Percentiles rank a stretch among this genome's conserved stretches.
These are phyloP conservation scores for Daldinia decipiens DNA, from an alignment of 495 filamentous ascomycete species.

Conservation along the genomic window DNA sequence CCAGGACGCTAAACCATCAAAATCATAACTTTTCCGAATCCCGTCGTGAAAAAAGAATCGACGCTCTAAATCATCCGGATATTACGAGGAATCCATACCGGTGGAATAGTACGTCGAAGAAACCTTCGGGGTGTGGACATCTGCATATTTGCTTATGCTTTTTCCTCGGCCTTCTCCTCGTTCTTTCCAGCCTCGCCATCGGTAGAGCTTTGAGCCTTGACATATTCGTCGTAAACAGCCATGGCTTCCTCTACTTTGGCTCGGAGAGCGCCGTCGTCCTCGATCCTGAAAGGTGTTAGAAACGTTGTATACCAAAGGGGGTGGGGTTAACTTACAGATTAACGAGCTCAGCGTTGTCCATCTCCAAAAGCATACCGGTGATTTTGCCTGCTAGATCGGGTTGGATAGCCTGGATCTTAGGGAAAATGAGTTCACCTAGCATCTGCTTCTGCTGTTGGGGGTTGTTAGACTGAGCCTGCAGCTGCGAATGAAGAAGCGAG, in stretches of 20 bases:
- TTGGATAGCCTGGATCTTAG: conserved; percentile 94
- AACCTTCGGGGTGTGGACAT: conserved; percentile 12
- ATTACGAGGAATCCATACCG: conserved; percentile 27
- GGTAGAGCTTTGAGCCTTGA: conserved; percentile 76
- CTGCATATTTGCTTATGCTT: conserved; percentile 53
- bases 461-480: conserved; percentile 61
- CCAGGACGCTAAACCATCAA: conserved; percentile 45
- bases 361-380: conserved; percentile 99
- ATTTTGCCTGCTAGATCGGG: conserved; percentile 98
- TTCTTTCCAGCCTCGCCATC: conserved; percentile 58
- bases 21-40: conserved; percentile 63
- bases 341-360: conserved; percentile 94
- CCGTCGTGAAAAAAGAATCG: conserved; percentile 50
- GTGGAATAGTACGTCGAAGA: conserved; percentile 37
- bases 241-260: conserved; percentile 97
- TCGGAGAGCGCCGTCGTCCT: conserved; percentile 87
- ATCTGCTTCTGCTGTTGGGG: conserved; percentile 93
- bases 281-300: conserved; percentile 68
- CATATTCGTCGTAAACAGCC: conserved; percentile 96
- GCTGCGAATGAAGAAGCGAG: conserved; percentile 61
- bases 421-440: conserved; percentile 95
- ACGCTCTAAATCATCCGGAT: conserved; percentile 45
- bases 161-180: conserved; percentile 68
- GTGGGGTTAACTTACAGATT: conserved; percentile 79
- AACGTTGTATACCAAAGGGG: background rate